Percentiles rank a stretch among this genome's conserved stretches.
These are phyloP conservation scores for Spergularia marina DNA, from an alignment of 148 eudicot species.

Conservation along the genomic window DNA sequence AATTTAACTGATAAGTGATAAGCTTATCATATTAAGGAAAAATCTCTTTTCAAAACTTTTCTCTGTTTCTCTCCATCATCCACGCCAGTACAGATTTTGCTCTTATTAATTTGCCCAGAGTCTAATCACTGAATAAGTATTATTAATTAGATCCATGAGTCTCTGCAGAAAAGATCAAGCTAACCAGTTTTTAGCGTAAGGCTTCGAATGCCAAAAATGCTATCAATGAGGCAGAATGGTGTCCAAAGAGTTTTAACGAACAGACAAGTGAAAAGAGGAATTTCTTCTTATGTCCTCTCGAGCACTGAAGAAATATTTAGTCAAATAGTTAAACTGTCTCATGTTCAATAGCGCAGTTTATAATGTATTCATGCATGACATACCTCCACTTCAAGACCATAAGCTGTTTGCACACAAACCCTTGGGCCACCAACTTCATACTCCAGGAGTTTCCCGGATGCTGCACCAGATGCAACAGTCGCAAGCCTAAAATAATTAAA, in stretches of 20 bases:
- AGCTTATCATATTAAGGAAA: no score
- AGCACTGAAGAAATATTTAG: no score
- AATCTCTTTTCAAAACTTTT: no score
- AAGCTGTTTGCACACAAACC: slow-evolving; percentile 98
- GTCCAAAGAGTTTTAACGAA: background rate
- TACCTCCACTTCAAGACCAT: slow-evolving; percentile 98
- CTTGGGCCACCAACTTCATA: slow-evolving; percentile 97
- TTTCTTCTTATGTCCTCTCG: background rate
- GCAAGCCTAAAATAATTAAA: slow-evolving; percentile 63
- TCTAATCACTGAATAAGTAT: no score
- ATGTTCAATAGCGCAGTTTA: background rate
- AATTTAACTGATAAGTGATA: no score
- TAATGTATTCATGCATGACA: slow-evolving; percentile 8
- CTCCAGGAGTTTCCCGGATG: slow-evolving; percentile 92
- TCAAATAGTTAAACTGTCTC: background rate
- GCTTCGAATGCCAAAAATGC: background rate
- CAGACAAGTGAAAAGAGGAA: background rate
- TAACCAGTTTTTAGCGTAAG: no score
- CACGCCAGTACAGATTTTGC: no score
- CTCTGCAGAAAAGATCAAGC: background rate
- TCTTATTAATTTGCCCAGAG: no score
- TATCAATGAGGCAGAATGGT: background rate
- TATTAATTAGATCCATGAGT: background rate
- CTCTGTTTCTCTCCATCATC: no score
- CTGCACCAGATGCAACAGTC: slow-evolving; percentile 99